Evolutionary conservation across 225 moss, liverwort and hornwort species (phyloP).

Genomic region (Lunularia cruciata): DNA sequence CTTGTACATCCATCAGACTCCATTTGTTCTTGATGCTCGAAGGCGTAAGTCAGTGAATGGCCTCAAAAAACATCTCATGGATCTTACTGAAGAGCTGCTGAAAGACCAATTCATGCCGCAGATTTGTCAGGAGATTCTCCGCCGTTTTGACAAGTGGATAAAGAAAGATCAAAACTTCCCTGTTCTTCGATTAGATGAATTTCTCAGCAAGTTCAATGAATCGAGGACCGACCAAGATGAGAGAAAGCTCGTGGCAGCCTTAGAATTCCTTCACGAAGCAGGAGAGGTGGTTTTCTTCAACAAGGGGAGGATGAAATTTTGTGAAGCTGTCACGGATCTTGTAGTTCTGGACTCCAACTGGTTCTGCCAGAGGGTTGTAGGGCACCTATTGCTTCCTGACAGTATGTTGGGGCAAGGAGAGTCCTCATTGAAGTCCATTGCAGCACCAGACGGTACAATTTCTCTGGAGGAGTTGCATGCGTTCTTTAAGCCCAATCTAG

Average conservation of each 20-base stretch:
- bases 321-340: neutral
- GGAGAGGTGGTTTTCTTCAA: slow-evolving; percentile 16
- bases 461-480: neutral
- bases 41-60: neutral
- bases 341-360: slow-evolving; percentile 20
- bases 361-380: slow-evolving; percentile 22
- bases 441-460: slow-evolving; percentile 16
- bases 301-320: neutral
- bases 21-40: slow-evolving; percentile 19
- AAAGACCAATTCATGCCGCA: neutral
- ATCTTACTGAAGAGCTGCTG: neutral
- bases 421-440: neutral
- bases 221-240: neutral
- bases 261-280: slow-evolving; percentile 18
- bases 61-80: slow-evolving; percentile 10
- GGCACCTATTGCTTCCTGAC: slow-evolving; percentile 16
- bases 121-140: slow-evolving; percentile 1
- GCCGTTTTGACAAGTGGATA: neutral
- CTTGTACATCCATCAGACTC: neutral
- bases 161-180: neutral
- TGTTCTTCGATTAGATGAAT: neutral
- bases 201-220: neutral
- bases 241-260: slow-evolving; percentile 13
- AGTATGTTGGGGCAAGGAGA: neutral
- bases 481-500: neutral